Evolutionary conservation across 2,329 filamentous ascomycete genomes (phyloP), one percentile per base, ranked within the genome.

Genomic region (Helminthosporium solani): DNA sequence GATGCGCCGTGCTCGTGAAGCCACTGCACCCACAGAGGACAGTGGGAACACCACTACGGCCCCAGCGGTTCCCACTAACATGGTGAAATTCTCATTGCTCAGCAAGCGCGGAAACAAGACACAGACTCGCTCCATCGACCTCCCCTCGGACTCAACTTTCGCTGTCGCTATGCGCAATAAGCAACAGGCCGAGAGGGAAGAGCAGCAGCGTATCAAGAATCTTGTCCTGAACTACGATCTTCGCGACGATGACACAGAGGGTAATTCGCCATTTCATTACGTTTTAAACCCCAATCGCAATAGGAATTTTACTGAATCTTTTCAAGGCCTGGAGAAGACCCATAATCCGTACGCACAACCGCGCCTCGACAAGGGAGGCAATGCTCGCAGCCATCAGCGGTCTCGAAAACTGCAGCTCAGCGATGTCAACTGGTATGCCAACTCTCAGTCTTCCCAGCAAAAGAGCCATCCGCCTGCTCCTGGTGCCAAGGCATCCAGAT

Each of bases 171-270:
- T 99, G 90, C 94, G 90, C 68, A 90, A 83, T 50, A 91, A 97
- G 73, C 91, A 96, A 67, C 88, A 95, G 72, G 92, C 90, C 2
- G 92, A 97, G 68, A 86, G 87, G 42, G 94, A 96, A 66, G 95
- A 99, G 70, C 92, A 99, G 70, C 90, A 96, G 70, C 88, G 94
- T 52, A 99, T 99, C 82, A 99, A 99, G 76, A 96, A 90, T 63
- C 79, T 99, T 36, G 94, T 99, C 43, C 78, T 99, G 58, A 97
- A 96, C 71, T 95, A 96, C 66, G 94, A 99, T 73, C 83, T 96
- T 66, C 85, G 89, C 41, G 90, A 95, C 53, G 80, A 84, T 63
- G 85, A 95, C 42, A 64, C 71, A 65, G 85, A 90, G 54, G 86
- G 90, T 95, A 80, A 83, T 75, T 66, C 71, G 60, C 58, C 61